These are phyloP conservation scores for Neoscytalidium dimidiatum DNA, from an alignment of 2,329 filamentous ascomycete species.

Conservation along the genomic window DNA sequence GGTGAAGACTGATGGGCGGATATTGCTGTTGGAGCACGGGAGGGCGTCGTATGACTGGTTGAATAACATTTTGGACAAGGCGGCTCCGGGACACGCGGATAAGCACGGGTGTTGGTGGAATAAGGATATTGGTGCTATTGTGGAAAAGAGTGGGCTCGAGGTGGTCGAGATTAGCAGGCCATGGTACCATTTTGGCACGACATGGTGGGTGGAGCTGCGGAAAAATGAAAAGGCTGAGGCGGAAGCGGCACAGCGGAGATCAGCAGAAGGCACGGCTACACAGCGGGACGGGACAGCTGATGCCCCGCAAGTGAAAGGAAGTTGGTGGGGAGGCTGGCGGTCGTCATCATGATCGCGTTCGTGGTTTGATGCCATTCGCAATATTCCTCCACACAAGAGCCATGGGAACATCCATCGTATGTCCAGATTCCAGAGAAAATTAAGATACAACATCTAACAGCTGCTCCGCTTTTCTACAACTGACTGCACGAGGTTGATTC, in stretches of 20 bases:
- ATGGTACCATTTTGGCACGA: constrained; percentile 49
- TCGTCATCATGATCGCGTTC: not conserved
- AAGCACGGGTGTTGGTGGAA: constrained; percentile 56
- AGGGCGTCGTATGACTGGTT: constrained; percentile 50
- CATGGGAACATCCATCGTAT: too few species aligned
- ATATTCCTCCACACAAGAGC: too few species aligned
- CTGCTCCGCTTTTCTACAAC: too few species aligned
- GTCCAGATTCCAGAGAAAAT: too few species aligned
- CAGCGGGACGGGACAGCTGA: not conserved
- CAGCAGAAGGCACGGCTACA: not conserved
- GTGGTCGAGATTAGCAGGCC: constrained; percentile 45
- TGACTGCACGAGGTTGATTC: too few species aligned
- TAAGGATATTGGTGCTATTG: constrained; percentile 52
- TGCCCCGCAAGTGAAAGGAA: not conserved
- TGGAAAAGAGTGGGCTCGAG: constrained; percentile 50
- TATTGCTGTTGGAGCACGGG: constrained; percentile 54
- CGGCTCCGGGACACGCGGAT: constrained; percentile 50
- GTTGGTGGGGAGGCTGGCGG: constrained; percentile 15
- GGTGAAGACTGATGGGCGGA: constrained; percentile 46
- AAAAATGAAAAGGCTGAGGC: constrained; percentile 17
- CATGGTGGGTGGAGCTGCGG: constrained; percentile 49
- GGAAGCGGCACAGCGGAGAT: not conserved
- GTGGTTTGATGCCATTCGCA: too few species aligned
- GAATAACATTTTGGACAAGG: constrained; percentile 48
- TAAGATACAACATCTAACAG: too few species aligned